These are phyloP conservation scores for Mycena alexandri DNA, from an alignment of 768 basidiomycete species.

Conservation along the genomic window DNA sequence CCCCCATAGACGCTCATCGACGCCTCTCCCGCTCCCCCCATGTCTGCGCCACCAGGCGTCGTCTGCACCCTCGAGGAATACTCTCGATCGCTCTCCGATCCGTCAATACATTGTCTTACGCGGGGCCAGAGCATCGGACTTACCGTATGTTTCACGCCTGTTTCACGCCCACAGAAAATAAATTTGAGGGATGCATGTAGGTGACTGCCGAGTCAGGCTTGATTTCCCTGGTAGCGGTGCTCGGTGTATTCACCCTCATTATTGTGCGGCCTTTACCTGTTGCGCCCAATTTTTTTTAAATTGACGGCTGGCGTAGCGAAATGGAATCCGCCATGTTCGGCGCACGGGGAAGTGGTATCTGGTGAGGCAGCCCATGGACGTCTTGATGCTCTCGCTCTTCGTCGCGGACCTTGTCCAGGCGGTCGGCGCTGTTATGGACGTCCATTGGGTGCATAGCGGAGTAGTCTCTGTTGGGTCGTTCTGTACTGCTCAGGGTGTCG, in stretches of 20 bases:
- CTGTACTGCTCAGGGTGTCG: constrained; percentile 54
- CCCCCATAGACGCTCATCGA: no score
- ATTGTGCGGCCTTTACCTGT: constrained; percentile 34
- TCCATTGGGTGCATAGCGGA: constrained; percentile 52
- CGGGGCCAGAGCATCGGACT: constrained; percentile 53
- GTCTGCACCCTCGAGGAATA: constrained; percentile 41
- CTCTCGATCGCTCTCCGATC: constrained; percentile 30
- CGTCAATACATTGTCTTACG: constrained; percentile 46
- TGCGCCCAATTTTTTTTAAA: neutral
- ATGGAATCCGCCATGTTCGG: constrained; percentile 44
- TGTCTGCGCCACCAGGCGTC: constrained; percentile 32
- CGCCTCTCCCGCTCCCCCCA: neutral
- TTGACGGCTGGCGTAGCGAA: constrained; percentile 37
- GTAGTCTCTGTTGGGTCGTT: constrained; percentile 48
- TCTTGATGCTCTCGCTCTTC: constrained; percentile 52
- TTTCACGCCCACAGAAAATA: neutral
- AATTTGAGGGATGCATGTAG: constrained; percentile 35
- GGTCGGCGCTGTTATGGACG: constrained; percentile 52
- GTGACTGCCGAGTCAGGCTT: constrained; percentile 51
- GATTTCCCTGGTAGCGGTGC: constrained; percentile 50
- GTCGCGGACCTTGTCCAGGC: constrained; percentile 54
- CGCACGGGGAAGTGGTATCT: constrained; percentile 41
- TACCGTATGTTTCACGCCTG: constrained; percentile 41
- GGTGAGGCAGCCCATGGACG: constrained; percentile 53
- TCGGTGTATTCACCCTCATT: constrained; percentile 48